phyloP scores from a whole-genome alignment of 2,329 filamentous ascomycete species.

The Fusarium continuum region DNA sequence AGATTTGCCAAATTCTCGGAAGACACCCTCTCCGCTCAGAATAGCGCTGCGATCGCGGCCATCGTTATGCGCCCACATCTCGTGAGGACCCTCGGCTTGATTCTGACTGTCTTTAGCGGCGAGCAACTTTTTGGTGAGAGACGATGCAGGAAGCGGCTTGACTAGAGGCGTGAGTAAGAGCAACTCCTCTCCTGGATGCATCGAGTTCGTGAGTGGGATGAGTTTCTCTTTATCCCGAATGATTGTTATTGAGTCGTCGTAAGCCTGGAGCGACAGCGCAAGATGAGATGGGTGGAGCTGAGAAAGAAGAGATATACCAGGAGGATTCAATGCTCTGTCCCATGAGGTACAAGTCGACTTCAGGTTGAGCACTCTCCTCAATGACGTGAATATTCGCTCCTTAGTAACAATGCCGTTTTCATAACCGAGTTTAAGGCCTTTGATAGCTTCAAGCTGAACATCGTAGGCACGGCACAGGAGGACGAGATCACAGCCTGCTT shows the following conservation, averaged over 20 bases:
- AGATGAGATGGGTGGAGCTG: slow-evolving; percentile 85
- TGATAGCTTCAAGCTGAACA: slow-evolving; percentile 90
- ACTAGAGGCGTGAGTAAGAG: slow-evolving; percentile 88
- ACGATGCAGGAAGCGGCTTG: slow-evolving; percentile 90
- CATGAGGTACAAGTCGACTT: slow-evolving; percentile 90
- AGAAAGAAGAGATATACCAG: slow-evolving; percentile 78
- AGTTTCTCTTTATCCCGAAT: slow-evolving; percentile 88
- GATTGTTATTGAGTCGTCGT: slow-evolving; percentile 92
- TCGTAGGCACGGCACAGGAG: slow-evolving; percentile 88
- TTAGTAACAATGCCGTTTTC: slow-evolving; percentile 90
- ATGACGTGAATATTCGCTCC: slow-evolving; percentile 80
- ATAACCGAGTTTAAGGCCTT: slow-evolving; percentile 85
- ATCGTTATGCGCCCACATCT: slow-evolving; percentile 66
- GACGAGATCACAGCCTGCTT: slow-evolving; percentile 92
- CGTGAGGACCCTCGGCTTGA: slow-evolving; percentile 55
- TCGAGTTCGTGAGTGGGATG: slow-evolving; percentile 81
- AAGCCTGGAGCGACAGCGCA: slow-evolving; percentile 82
- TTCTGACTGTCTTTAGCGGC: slow-evolving; percentile 59
- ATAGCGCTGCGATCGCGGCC: slow-evolving; percentile 65
- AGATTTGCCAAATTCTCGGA: slow-evolving; percentile 86
- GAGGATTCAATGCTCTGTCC: slow-evolving; percentile 89
- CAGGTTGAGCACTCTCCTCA: slow-evolving; percentile 79
- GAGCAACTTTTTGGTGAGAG: slow-evolving; percentile 76
- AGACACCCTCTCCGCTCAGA: slow-evolving; percentile 93
- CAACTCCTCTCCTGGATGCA: slow-evolving; percentile 88